A percentile compares a stretch with the other conserved stretches of the same genome.
phyloP scores from a whole-genome alignment of 805 yeast genomes.

The Saccharomycopsis fermentans region DNA sequence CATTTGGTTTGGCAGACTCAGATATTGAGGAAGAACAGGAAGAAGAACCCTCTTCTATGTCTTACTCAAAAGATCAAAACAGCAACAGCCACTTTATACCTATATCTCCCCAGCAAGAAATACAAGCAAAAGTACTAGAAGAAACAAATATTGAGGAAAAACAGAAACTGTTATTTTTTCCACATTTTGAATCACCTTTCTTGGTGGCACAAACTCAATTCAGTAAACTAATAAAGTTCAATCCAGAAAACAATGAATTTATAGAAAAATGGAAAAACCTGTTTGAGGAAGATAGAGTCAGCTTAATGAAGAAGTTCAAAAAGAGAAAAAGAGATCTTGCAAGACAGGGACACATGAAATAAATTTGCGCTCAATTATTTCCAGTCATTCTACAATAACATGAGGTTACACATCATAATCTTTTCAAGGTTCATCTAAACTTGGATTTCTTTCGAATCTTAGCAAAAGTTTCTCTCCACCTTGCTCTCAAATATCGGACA shows the following conservation, averaged over 20 bases:
- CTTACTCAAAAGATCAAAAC: too few relatives aligned
- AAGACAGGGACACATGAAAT: constrained; percentile 29
- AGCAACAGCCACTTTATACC: not conserved
- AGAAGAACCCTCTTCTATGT: not conserved
- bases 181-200: constrained; percentile 80
- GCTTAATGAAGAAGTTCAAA: constrained; percentile 65
- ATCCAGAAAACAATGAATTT: constrained; percentile 23
- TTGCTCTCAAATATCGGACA: too few relatives aligned
- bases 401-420: too few relatives aligned
- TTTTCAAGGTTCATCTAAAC: too few relatives aligned
- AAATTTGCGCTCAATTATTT: not conserved
- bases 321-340: constrained; percentile 64
- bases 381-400: too few relatives aligned
- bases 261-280: constrained; percentile 53
- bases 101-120: not conserved
- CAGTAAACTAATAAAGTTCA: constrained; percentile 37
- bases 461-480: too few relatives aligned
- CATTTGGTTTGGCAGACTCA: constrained; percentile 21
- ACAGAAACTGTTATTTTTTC: constrained; percentile 58
- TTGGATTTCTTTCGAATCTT: too few relatives aligned
- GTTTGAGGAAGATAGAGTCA: constrained; percentile 80
- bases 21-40: constrained; percentile 19
- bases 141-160: constrained; percentile 17
- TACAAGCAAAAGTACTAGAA: not conserved
- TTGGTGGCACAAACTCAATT: constrained; percentile 76